A percentile compares a stretch with the other conserved stretches of the same genome.
Conservation (phyloP, 78 protist species). For the Creolimax fragrantissima region DNA sequence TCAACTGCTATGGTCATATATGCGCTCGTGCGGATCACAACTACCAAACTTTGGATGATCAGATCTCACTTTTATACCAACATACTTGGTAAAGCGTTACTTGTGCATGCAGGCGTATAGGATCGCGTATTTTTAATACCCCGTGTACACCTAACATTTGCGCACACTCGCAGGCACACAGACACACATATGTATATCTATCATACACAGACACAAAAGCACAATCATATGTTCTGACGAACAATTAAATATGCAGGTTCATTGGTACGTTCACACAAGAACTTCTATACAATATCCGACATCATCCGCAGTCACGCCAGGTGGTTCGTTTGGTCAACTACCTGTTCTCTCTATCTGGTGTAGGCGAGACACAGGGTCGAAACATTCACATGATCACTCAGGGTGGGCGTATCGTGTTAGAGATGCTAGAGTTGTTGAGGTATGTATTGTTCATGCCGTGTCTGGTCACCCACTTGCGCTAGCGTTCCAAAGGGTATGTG, state of each 20-base stretch:
- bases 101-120: neutral
- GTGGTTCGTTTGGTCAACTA: neutral
- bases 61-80: neutral
- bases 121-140: neutral
- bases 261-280: neutral
- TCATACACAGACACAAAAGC: neutral
- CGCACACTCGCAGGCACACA: neutral
- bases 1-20: neutral
- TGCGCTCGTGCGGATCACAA: neutral
- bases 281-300: neutral
- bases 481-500: no score
- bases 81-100: neutral
- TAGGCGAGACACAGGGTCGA: neutral
- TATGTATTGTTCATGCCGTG: no score
- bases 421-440: neutral
- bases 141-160: neutral
- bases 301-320: neutral
- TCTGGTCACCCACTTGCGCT: no score
- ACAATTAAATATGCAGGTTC: neutral
- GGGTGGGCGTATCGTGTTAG: neutral
- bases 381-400: neutral
- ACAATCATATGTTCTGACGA: neutral
- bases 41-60: neutral
- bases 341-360: neutral
- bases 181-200: neutral